Evolutionary conservation across 208 protist genomes (phyloP).

Genomic region (Phytomonas francai): DNA sequence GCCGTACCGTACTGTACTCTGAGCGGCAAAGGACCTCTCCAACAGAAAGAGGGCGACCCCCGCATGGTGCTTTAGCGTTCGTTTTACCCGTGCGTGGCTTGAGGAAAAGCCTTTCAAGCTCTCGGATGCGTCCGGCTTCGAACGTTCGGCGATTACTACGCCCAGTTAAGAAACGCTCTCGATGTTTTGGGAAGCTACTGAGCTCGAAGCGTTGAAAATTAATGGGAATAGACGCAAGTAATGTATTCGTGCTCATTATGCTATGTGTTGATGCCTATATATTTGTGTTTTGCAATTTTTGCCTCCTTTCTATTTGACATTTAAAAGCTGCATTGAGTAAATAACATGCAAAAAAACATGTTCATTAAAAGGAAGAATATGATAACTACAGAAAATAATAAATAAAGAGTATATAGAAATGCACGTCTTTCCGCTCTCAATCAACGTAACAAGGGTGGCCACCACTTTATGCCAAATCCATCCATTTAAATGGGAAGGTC

Average conservation of each 20-base stretch:
- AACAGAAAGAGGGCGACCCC: background rate
- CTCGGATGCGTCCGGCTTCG: background rate
- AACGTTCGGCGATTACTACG: background rate
- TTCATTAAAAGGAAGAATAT: slow-evolving; percentile 13
- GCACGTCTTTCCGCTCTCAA: background rate
- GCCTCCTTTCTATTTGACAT: background rate
- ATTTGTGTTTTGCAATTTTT: background rate
- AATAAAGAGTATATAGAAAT: slow-evolving; percentile 5
- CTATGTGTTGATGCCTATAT: background rate
- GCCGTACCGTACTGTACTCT: background rate
- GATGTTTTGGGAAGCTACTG: slow-evolving; percentile 17
- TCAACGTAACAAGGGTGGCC: background rate
- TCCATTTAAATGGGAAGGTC: background rate
- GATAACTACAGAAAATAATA: slow-evolving; percentile 1
- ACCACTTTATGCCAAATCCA: background rate
- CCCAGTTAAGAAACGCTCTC: slow-evolving; percentile 17
- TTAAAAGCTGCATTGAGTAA: slow-evolving; percentile 5
- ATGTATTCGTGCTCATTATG: background rate
- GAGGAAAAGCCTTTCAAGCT: background rate
- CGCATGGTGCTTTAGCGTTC: background rate
- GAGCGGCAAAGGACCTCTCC: background rate
- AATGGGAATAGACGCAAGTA: slow-evolving; percentile 11
- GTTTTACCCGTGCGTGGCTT: background rate
- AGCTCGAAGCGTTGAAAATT: slow-evolving; percentile 12
- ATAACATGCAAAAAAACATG: slow-evolving; percentile 2